A percentile compares a stretch with the other conserved stretches of the same genome.
Evolutionary conservation across 2,329 filamentous ascomycete genomes (phyloP).

Genomic region (Diplodia seriata): DNA sequence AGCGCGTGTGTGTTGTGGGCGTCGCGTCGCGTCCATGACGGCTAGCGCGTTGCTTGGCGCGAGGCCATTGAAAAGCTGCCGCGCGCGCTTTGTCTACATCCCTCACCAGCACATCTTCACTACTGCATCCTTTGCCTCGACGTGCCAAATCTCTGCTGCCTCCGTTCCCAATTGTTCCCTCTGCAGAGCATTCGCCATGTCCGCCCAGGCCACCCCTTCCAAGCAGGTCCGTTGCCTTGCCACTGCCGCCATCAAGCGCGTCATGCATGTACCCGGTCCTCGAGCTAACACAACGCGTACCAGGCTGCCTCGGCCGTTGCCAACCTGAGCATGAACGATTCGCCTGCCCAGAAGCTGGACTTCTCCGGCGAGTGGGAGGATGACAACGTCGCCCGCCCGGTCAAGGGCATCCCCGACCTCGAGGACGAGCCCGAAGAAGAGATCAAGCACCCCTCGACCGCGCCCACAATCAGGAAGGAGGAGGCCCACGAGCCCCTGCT

Average conservation of each 20-base stretch:
- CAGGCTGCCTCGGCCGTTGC: conserved; percentile 88
- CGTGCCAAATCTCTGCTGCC: conserved; percentile 5
- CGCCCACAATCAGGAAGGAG: conserved; percentile 63
- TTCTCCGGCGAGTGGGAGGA: conserved; percentile 67
- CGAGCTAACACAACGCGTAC: conserved; percentile 48
- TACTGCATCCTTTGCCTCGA: conserved; percentile 16
- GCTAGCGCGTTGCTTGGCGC: conserved; percentile 31
- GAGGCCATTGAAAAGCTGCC: conserved; percentile 23
- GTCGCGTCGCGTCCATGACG: conserved; percentile 27
- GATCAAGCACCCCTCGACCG: conserved; percentile 61
- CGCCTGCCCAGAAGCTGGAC: conserved; percentile 87
- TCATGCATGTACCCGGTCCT: conserved; percentile 42
- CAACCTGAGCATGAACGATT: conserved; percentile 85
- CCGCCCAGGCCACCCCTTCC: conserved; percentile 72
- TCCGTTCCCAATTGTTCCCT: not conserved
- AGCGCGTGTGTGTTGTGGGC: conserved; percentile 27
- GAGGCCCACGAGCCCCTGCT: conserved; percentile 89
- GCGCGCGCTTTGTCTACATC: conserved; percentile 13
- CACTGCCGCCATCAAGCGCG: conserved; percentile 38
- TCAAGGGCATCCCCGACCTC: conserved; percentile 58
- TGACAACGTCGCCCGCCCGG: conserved; percentile 59
- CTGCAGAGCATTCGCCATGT: conserved; percentile 63
- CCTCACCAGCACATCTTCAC: conserved; percentile 26
- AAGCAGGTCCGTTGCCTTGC: conserved; percentile 67
- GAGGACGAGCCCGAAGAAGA: conserved; percentile 41